Evolutionary conservation across 2,329 filamentous ascomycete genomes (phyloP).

Genomic region (Fusarium gaditjirri): DNA sequence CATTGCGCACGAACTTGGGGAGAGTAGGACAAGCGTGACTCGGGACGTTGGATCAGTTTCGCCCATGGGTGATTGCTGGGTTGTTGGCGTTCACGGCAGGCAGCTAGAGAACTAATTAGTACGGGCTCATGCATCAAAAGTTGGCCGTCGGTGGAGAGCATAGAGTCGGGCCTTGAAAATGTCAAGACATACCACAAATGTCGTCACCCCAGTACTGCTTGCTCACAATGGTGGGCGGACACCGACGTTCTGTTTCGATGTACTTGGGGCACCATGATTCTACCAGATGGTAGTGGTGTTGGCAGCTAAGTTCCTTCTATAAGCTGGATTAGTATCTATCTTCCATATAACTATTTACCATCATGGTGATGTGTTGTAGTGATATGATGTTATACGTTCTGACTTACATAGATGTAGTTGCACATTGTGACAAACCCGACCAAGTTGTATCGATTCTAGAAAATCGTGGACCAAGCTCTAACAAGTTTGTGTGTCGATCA

Average conservation of each 20-base stretch:
- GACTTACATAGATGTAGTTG: slow-evolving; percentile 61
- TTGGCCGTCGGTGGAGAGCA: slow-evolving; percentile 4
- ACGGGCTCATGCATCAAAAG: slow-evolving; percentile 13
- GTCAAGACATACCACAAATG: slow-evolving; percentile 54
- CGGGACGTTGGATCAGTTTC: slow-evolving; percentile 51
- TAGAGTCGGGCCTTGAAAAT: slow-evolving; percentile 17
- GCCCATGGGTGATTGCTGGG: slow-evolving; percentile 53
- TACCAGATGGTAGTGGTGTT: slow-evolving; percentile 61
- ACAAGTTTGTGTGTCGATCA: neutral
- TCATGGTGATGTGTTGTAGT: neutral
- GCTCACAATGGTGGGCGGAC: slow-evolving; percentile 56
- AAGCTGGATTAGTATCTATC: slow-evolving; percentile 20
- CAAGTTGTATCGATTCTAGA: slow-evolving; percentile 1
- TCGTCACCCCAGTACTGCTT: slow-evolving; percentile 60
- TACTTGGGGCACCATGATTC: slow-evolving; percentile 60
- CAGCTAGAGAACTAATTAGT: slow-evolving; percentile 47
- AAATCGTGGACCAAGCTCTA: neutral
- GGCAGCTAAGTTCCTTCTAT: slow-evolving; percentile 63
- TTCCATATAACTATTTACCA: neutral
- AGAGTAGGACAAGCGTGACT: slow-evolving; percentile 43
- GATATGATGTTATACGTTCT: neutral
- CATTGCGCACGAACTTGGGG: slow-evolving; percentile 47
- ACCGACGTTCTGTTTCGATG: slow-evolving; percentile 56
- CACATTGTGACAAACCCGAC: slow-evolving; percentile 53
- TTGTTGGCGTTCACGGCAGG: slow-evolving; percentile 53